phyloP scores from a whole-genome alignment of 768 basidiomycete species.

The Amanita subjunquillea region DNA sequence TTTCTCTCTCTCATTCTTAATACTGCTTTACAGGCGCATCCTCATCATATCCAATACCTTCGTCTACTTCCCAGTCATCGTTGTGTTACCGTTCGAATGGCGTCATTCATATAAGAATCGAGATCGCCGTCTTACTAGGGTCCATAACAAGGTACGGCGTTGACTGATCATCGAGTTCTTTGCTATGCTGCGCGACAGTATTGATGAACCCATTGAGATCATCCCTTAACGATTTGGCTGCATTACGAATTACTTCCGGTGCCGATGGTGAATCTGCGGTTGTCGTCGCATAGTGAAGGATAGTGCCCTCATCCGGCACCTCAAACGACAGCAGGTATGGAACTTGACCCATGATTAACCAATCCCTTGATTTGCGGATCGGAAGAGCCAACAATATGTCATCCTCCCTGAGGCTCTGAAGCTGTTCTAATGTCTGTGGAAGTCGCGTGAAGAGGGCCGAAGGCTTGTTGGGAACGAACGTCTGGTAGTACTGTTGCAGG shows the following conservation, averaged over 20 bases:
- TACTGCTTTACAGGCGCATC: too few species aligned
- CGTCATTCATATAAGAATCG: conserved; percentile 15
- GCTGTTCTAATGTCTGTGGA: conserved; percentile 12
- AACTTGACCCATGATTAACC: conserved; percentile 19
- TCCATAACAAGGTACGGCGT: conserved; percentile 19
- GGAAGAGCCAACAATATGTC: conserved; percentile 16
- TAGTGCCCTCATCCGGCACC: conserved; percentile 14
- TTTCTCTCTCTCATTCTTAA: too few species aligned
- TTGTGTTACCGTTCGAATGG: too few species aligned
- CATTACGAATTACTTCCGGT: background rate
- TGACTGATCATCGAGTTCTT: conserved; percentile 18
- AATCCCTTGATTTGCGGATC: conserved; percentile 11
- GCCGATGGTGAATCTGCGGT: conserved; percentile 7
- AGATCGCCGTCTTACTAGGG: conserved; percentile 15
- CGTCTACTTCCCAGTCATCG: too few species aligned
- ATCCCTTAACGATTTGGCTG: conserved; percentile 8
- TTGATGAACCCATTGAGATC: conserved; percentile 13
- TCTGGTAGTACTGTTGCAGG: conserved; percentile 23
- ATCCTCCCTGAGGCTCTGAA: conserved; percentile 11
- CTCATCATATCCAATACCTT: too few species aligned
- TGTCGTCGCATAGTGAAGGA: conserved; percentile 14
- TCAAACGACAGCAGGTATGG: conserved; percentile 18
- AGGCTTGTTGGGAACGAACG: conserved; percentile 22
- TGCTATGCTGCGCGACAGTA: conserved; percentile 10
- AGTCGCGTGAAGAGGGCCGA: conserved; percentile 15